Evolutionary conservation across 2,329 filamentous ascomycete genomes (phyloP).

Genomic region (Botrytis tulipae): DNA sequence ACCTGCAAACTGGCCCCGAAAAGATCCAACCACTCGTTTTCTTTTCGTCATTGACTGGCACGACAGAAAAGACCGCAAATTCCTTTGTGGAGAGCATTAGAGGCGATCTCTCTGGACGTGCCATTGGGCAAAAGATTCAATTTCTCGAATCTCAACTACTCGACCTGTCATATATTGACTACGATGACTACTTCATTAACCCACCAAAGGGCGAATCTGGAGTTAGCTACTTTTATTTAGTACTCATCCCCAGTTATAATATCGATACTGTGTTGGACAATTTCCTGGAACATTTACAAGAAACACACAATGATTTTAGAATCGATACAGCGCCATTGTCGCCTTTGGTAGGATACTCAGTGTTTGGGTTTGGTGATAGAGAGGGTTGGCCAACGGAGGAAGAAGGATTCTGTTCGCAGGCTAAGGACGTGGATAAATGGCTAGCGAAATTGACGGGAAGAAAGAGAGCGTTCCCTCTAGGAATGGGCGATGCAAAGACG

Average conservation of each 20-base stretch:
- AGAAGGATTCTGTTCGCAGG: conserved; percentile 91
- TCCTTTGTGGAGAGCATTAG: conserved; percentile 57
- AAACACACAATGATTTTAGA: conserved; percentile 95
- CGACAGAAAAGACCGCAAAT: conserved; percentile 71
- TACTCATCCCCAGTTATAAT: conserved; percentile 88
- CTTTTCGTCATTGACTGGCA: conserved; percentile 84
- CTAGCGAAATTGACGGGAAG: conserved; percentile 90
- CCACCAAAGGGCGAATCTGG: conserved; percentile 59
- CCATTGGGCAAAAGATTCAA: conserved; percentile 32
- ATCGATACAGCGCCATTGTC: conserved; percentile 86
- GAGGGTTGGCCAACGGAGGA: conserved; percentile 90
- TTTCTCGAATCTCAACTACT: conserved; percentile 62
- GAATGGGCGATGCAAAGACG: conserved; percentile 81
- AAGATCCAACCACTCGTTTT: conserved; percentile 76
- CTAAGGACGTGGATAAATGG: conserved; percentile 88
- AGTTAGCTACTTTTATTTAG: conserved; percentile 72
- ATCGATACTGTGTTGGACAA: conserved; percentile 89
- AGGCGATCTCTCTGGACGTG: conserved; percentile 34
- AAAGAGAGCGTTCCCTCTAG: conserved; percentile 84
- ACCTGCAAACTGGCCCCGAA: conserved; percentile 37
- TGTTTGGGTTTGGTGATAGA: conserved; percentile 90
- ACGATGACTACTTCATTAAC: conserved; percentile 87
- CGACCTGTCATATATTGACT: conserved; percentile 83
- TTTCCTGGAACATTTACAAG: conserved; percentile 81
- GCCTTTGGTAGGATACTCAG: conserved; percentile 76